Conservation (phyloP, 495 filamentous ascomycete species). For the Penicillium riverlandense region DNA sequence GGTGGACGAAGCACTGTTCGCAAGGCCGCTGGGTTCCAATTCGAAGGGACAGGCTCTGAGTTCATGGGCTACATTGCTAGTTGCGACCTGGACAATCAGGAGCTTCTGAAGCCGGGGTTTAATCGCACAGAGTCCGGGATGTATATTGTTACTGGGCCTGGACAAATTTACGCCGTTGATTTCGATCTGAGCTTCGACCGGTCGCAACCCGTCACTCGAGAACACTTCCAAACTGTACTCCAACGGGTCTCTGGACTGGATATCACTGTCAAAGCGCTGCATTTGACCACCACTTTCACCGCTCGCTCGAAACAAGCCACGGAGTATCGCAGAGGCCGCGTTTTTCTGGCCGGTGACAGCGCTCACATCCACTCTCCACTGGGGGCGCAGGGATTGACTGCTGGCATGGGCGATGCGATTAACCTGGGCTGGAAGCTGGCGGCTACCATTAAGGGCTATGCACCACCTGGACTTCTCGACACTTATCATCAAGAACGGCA, state of each 20-base stretch:
- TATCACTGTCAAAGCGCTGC: slow-evolving; percentile 14
- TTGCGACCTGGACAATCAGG: slow-evolving; percentile 9
- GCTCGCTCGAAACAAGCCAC: slow-evolving; percentile 22
- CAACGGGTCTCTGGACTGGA: slow-evolving; percentile 15
- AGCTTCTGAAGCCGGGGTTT: slow-evolving; percentile 17
- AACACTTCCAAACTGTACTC: slow-evolving; percentile 20
- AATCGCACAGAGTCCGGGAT: slow-evolving; percentile 8
- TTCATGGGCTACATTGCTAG: slow-evolving; percentile 12
- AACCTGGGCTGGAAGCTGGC: slow-evolving; percentile 45
- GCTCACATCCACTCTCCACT: slow-evolving; percentile 41
- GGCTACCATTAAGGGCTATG: slow-evolving; percentile 23
- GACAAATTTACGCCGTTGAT: slow-evolving; percentile 11
- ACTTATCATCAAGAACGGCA: slow-evolving; percentile 20
- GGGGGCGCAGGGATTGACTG: slow-evolving; percentile 44
- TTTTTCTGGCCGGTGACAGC: slow-evolving; percentile 43
- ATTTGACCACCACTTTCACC: slow-evolving; percentile 18
- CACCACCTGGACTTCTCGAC: slow-evolving; percentile 21
- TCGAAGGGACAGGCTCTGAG: slow-evolving; percentile 12
- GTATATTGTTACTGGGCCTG: slow-evolving; percentile 4
- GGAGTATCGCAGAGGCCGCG: slow-evolving; percentile 17
- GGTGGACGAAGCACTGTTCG: slow-evolving; percentile 16
- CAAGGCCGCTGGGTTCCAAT: slow-evolving; percentile 10
- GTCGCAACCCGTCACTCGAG: slow-evolving; percentile 11
- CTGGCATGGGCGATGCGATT: slow-evolving; percentile 41
- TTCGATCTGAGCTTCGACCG: slow-evolving; percentile 25